phyloP scores from a whole-genome alignment of 352 stramenopile species.

The Halophytophthora polymorphica region DNA sequence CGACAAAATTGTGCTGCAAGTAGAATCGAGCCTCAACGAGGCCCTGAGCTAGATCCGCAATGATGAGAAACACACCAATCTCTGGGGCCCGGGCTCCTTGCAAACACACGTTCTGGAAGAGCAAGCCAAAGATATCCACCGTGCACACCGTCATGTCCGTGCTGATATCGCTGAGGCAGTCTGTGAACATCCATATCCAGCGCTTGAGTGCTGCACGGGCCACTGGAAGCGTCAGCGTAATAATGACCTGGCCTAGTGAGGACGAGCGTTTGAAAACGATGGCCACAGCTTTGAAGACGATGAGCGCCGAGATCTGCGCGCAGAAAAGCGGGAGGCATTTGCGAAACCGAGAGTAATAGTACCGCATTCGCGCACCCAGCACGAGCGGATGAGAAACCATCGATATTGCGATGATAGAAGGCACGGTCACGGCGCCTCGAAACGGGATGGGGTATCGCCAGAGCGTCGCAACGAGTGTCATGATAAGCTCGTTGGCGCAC shows the following conservation, averaged over 20 bases:
- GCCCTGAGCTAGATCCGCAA: slow-evolving; percentile 13
- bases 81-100: slow-evolving; percentile 14
- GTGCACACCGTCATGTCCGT: slow-evolving; percentile 25
- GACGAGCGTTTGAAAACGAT: slow-evolving; percentile 15
- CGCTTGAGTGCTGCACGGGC: slow-evolving; percentile 17
- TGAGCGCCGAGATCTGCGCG: slow-evolving; percentile 13
- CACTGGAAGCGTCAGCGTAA: slow-evolving; percentile 18
- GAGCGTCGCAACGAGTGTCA: slow-evolving; percentile 3
- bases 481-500: slow-evolving; percentile 6
- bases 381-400: slow-evolving; percentile 13
- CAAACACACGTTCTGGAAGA: slow-evolving; percentile 30
- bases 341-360: slow-evolving; percentile 1
- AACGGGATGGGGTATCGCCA: slow-evolving; percentile 24
- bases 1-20: slow-evolving; percentile 20
- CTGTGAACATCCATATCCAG: slow-evolving; percentile 11
- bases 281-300: slow-evolving; percentile 16
- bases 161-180: slow-evolving; percentile 21
- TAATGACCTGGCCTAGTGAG: neutral
- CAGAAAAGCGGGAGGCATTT: slow-evolving; percentile 15
- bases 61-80: slow-evolving; percentile 11
- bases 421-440: slow-evolving; percentile 12
- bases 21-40: slow-evolving; percentile 16
- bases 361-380: slow-evolving; percentile 4
- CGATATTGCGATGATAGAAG: slow-evolving; percentile 1
- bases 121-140: slow-evolving; percentile 22